Conservation (phyloP, 306 rosid genomes). For the Mucuna pruriens region DNA sequence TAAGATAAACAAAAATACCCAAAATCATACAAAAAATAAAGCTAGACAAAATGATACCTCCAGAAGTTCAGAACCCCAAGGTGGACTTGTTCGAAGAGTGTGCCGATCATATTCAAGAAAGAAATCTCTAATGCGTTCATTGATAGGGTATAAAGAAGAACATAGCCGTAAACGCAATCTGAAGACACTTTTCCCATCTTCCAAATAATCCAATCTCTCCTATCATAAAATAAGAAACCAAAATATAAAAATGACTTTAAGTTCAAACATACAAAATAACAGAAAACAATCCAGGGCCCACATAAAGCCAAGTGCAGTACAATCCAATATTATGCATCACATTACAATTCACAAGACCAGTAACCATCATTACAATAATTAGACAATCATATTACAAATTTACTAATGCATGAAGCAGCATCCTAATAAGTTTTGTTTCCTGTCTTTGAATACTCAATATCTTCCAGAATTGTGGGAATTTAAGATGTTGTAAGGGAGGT, state of each 20-base stretch:
- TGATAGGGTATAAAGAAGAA: conserved; percentile 90
- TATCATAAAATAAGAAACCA: conserved; percentile 39
- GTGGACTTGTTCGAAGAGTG: conserved; percentile 98
- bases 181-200: conserved; percentile 94
- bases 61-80: conserved; percentile 99
- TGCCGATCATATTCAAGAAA: conserved; percentile 97
- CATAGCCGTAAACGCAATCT: conserved; percentile 90
- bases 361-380: conserved; percentile 27
- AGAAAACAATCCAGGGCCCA: conserved; percentile 23
- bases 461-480: not conserved
- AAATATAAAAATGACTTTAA: conserved; percentile 31
- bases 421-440: not conserved
- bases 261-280: not conserved
- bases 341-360: conserved; percentile 9
- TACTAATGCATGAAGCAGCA: conserved; percentile 12
- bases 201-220: conserved; percentile 99
- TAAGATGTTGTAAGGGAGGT: not conserved
- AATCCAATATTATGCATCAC: conserved; percentile 3
- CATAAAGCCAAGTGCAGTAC: not conserved
- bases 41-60: conserved; percentile 66
- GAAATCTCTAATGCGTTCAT: conserved; percentile 94
- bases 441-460: conserved; percentile 22
- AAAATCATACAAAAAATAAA: conserved; percentile 25
- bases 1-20: conserved; percentile 12
- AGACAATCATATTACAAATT: not conserved